Base-by-base conservation (phyloP, 2,329 filamentous ascomycete genomes). In the Blastomyces emzantsi region DNA sequence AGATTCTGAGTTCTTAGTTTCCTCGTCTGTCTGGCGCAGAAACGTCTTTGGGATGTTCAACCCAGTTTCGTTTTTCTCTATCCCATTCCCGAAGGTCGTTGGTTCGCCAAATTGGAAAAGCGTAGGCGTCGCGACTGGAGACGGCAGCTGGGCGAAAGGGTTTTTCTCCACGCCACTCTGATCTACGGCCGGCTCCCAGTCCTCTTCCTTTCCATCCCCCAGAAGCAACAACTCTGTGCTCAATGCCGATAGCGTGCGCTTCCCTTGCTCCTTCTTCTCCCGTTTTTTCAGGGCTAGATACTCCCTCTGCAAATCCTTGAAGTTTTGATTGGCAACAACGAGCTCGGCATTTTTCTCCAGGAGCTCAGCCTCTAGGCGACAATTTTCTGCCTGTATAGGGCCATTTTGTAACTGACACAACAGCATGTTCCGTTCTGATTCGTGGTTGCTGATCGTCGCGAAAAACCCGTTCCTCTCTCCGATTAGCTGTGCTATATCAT, bases 221-320 rank as follows among this genome's bases (percentile, higher is more conserved):
- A 49, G 1, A 22, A 43, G 22, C 43, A 8, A 15, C 13, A 45
- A 15, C 11, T 60, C 58, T 11, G 22, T 36, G 11, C 41, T 59
- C 39, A 59, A 22, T 45, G 39, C 15, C 36, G 39, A 59, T 30
- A 17, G 15, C 11, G 15, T 59, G 22, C 39, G 56, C 22, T 47
- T 59, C 19, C 39, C 56, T 28, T 59, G 13, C 15, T 30, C 56
- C n/a, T 47, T 45, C 19, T 17, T 47, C 11, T 17, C 15, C 5
- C 11, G 9, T 43, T 43, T 39, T 36, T 58, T 58, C 39, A 59
- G 22, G 54, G 45, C 57, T 17, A 25, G 22, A 17, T 41, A 43
- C 57, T 66, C 65, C 39, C 25, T 47, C 15, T 63, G 56, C 54
- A 63, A 45, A 59, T 63, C 58, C n/a, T 55, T 9, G 19, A 63